Base-by-base conservation (phyloP, 108 stramenopile species). In the Cafeteria roenbergensis region DNA sequence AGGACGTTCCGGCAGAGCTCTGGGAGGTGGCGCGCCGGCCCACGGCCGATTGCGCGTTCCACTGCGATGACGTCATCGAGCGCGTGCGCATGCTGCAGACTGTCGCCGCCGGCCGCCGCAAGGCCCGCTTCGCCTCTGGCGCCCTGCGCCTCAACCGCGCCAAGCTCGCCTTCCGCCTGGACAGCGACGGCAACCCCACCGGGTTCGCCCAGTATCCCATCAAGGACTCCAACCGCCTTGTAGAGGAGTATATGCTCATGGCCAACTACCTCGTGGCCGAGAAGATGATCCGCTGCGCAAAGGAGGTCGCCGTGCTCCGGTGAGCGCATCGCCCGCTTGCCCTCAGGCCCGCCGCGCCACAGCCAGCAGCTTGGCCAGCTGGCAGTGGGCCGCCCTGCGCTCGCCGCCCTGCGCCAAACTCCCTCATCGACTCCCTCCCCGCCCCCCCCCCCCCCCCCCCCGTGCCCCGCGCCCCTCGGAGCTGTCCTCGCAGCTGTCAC, bases 191-290 rank as follows among this genome's bases (percentile, higher is more conserved):
- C 3, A 87, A 88, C 20, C 92, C 95, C 28, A 57, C 73, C 35
- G 56, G 82, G 32, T 82, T 86, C 57, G 79, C 76, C 1, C 82
- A 89, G 1, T 97, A 97, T 67, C 89, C 88, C 0, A 88, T 94
- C 26, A 70, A 86, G 24, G 93, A 97, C 71, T 88, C 88, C 34
- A 97, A 97, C 69, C 76, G 81, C 14, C 76, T 93, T 4, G 84
- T 97, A 27, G 95, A 97, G 77, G 95, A 97, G 76, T 97, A 87
- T 79, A 97, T 97, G 93, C 84, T 97, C 8, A 68, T 94, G 37
- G 95, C 95, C 31, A 97, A 97, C 71, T 97, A 81, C 72, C 75
- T 93, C 30, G 95, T 97, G 25, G 95, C 93, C 24, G 87, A 92
- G 69, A 77, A 86, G 17, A 80, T 95, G 1, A 86, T 92, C 51